A percentile compares a stretch with the other conserved stretches of the same genome.
These are phyloP conservation scores for Penicillium roqueforti DNA, from an alignment of 495 filamentous ascomycete genomes.

Conservation along the genomic window DNA sequence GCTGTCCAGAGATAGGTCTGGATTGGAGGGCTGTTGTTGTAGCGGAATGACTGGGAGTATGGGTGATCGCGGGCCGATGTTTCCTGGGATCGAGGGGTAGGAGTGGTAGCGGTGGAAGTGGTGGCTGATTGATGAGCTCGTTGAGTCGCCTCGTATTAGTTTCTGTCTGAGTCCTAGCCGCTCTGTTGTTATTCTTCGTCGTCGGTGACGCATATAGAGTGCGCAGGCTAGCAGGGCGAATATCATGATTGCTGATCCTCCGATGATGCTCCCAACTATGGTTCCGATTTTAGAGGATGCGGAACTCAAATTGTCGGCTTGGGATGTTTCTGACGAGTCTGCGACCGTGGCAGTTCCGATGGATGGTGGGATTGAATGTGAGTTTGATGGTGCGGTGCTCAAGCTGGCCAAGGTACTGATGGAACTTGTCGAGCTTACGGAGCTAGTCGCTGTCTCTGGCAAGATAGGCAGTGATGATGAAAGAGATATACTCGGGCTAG, in stretches of 20 bases:
- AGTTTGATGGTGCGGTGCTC: not conserved
- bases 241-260: constrained; percentile 23
- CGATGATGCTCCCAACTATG: constrained; percentile 29
- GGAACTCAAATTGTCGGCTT: not conserved
- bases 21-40: constrained; percentile 6
- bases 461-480: not conserved
- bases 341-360: not conserved
- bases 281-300: constrained; percentile 10
- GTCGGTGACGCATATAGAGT: constrained; percentile 21
- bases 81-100: constrained; percentile 4
- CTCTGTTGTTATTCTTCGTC: constrained; percentile 5
- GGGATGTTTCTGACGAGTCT: not conserved
- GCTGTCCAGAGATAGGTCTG: constrained; percentile 5
- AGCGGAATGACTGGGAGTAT: constrained; percentile 5
- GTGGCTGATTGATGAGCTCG: constrained; percentile 5
- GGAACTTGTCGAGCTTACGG: not conserved
- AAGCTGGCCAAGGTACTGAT: not conserved
- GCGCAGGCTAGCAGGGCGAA: constrained; percentile 20
- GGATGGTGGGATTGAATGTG: not conserved
- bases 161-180: constrained; percentile 16
- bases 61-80: not conserved
- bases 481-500: not conserved
- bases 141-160: constrained; percentile 15
- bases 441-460: not conserved
- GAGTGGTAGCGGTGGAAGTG: constrained; percentile 2